These are phyloP conservation scores for Penicillium desertorum DNA, from an alignment of 495 filamentous ascomycete genomes.

Conservation along the genomic window DNA sequence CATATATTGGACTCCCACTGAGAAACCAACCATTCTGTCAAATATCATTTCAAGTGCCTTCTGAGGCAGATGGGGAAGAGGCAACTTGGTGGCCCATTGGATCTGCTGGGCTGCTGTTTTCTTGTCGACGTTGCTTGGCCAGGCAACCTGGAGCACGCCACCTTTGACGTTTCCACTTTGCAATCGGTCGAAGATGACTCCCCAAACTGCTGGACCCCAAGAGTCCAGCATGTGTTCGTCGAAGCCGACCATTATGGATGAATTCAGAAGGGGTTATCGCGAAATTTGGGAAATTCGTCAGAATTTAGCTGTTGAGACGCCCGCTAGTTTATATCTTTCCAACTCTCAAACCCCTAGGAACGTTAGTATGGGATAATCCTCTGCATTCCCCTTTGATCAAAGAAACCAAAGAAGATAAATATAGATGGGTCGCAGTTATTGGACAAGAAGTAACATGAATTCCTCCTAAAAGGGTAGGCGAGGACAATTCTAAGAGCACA, in stretches of 20 bases:
- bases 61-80: neutral
- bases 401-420: neutral
- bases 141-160: neutral
- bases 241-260: neutral
- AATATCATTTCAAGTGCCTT: neutral
- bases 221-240: neutral
- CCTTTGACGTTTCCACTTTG: conserved; percentile 3
- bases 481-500: neutral
- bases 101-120: conserved; percentile 2
- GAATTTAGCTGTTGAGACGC: neutral
- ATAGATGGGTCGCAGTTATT: neutral
- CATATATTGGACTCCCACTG: conserved; percentile 3
- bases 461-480: neutral
- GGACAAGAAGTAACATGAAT: neutral
- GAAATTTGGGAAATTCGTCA: neutral
- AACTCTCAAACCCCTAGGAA: neutral
- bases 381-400: neutral
- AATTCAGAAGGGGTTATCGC: neutral
- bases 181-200: conserved; percentile 2
- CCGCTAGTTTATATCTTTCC: neutral
- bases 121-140: neutral
- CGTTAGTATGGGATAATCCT: neutral
- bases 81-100: conserved; percentile 4
- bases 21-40: conserved; percentile 1
- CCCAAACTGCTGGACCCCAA: conserved; percentile 1